Conservation (phyloP, 768 basidiomycete genomes). For the Trichaptum fuscoviolaceum region DNA sequence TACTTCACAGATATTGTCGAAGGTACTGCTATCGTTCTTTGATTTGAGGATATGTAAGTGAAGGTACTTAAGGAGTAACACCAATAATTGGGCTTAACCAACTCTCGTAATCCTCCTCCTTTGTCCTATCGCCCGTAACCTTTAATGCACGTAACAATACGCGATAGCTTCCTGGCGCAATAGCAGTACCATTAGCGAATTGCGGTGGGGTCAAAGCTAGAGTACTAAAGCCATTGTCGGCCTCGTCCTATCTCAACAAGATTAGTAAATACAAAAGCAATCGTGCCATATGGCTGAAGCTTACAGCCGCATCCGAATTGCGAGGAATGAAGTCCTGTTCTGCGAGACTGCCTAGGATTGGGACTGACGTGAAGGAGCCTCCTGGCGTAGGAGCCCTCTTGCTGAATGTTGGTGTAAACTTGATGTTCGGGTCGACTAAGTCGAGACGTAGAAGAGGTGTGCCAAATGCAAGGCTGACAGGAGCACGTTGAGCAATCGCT, state of each 20-base stretch:
- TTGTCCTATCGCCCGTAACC: slow-evolving; percentile 36
- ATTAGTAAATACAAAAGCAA: neutral
- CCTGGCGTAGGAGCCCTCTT: slow-evolving; percentile 14
- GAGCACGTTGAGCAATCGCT: slow-evolving; percentile 2
- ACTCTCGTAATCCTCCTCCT: slow-evolving; percentile 39
- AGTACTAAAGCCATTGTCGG: slow-evolving; percentile 25
- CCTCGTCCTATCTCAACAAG: neutral
- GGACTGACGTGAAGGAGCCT: slow-evolving; percentile 17
- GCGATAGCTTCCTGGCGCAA: slow-evolving; percentile 39
- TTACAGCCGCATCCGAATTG: slow-evolving; percentile 30
- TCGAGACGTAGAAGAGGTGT: slow-evolving; percentile 42
- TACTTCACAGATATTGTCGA: too few species aligned
- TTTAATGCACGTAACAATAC: slow-evolving; percentile 39
- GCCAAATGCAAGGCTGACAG: slow-evolving; percentile 40
- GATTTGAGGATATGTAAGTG: too few species aligned
- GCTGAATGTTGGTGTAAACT: slow-evolving; percentile 35
- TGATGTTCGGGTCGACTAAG: slow-evolving; percentile 39
- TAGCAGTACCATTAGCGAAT: slow-evolving; percentile 34
- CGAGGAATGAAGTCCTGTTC: slow-evolving; percentile 44
- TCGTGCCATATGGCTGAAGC: neutral
- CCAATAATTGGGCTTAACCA: slow-evolving; percentile 32
- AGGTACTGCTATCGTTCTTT: too few species aligned
- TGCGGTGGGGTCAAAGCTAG: slow-evolving; percentile 18
- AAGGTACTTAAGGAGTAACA: neutral
- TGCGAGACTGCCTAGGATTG: slow-evolving; percentile 40